phyloP scores from a whole-genome alignment of 2,329 filamentous ascomycete genomes.

The Malbranchea cinnamomea region DNA sequence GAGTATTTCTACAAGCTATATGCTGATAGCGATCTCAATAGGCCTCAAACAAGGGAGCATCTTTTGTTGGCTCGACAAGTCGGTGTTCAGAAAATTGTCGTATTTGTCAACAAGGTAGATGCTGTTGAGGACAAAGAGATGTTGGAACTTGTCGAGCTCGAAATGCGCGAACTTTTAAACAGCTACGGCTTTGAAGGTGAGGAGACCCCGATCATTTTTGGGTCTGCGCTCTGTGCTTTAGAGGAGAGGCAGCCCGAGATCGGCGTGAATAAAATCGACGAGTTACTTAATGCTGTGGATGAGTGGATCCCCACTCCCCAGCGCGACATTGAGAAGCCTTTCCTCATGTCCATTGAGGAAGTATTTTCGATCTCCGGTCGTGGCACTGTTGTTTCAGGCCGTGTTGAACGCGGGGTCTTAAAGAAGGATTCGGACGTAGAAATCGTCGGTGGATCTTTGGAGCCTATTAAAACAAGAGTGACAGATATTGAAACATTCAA shows the following conservation, averaged over 20 bases:
- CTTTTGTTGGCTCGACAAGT: conserved; percentile 95
- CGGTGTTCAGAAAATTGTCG: conserved; percentile 93
- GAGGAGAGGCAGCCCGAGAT: conserved; percentile 79
- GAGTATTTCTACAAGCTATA: background rate
- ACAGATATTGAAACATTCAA: conserved; percentile 99
- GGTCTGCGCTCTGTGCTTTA: conserved; percentile 87
- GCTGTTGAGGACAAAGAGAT: conserved; percentile 96
- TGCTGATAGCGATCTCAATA: conserved; percentile 14
- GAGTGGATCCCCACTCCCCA: conserved; percentile 90
- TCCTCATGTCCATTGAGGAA: conserved; percentile 96
- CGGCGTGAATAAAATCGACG: conserved; percentile 74
- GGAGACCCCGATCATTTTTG: conserved; percentile 92
- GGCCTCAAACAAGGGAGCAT: conserved; percentile 95
- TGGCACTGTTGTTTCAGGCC: conserved; percentile 91
- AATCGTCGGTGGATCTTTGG: conserved; percentile 71
- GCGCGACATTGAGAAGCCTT: conserved; percentile 93
- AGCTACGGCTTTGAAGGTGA: conserved; percentile 97
- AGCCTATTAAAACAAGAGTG: conserved; percentile 93
- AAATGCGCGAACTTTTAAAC: conserved; percentile 92
- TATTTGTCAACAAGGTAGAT: conserved; percentile 99
- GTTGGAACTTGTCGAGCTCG: conserved; percentile 99
- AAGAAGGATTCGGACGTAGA: conserved; percentile 94
- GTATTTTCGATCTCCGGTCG: conserved; percentile 82
- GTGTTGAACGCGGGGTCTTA: conserved; percentile 87
- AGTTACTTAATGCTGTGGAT: conserved; percentile 80